phyloP scores from a whole-genome alignment of 139 green algal species.

The Axilococcus clingmanii region DNA sequence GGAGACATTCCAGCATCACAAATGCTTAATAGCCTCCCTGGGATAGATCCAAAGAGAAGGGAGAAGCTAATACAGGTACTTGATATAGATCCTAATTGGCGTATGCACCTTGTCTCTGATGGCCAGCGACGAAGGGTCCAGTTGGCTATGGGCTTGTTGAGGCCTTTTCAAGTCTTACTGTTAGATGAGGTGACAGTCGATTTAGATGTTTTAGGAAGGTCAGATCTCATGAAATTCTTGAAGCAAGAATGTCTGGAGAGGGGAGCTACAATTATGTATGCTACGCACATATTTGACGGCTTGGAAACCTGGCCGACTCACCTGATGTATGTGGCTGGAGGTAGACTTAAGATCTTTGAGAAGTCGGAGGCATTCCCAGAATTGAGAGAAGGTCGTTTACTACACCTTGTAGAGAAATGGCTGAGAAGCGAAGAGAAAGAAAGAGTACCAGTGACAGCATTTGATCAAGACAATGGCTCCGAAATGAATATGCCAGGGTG shows the following conservation, averaged over 20 bases:
- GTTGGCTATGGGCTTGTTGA: conserved; percentile 79
- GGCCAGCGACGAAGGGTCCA: conserved; percentile 86
- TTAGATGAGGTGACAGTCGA: conserved; percentile 94
- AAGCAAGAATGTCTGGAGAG: conserved; percentile 62
- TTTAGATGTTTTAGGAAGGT: conserved; percentile 87
- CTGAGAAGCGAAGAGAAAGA: conserved; percentile 36
- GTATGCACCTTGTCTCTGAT: conserved; percentile 75
- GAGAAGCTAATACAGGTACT: conserved; percentile 66
- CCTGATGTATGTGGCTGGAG: conserved; percentile 73
- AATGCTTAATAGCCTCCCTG: conserved; percentile 79
- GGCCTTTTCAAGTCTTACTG: conserved; percentile 78
- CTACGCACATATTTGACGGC: conserved; percentile 98
- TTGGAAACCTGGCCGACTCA: conserved; percentile 91
- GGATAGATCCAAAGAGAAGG: conserved; percentile 47
- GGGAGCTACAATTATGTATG: conserved; percentile 79
- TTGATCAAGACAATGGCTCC: conserved; percentile 26
- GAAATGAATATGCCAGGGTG: conserved; percentile 41
- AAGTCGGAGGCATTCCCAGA: conserved; percentile 34
- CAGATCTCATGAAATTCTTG: conserved; percentile 83
- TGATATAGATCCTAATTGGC: conserved; percentile 79
- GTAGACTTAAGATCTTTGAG: conserved; percentile 41
- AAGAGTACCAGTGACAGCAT: conserved; percentile 17
- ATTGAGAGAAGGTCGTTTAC: conserved; percentile 41
- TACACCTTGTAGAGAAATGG: conserved; percentile 49
- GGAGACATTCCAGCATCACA: conserved; percentile 74